Conservation (phyloP, 139 green algal genomes). For the Haematococcus sp. region DNA sequence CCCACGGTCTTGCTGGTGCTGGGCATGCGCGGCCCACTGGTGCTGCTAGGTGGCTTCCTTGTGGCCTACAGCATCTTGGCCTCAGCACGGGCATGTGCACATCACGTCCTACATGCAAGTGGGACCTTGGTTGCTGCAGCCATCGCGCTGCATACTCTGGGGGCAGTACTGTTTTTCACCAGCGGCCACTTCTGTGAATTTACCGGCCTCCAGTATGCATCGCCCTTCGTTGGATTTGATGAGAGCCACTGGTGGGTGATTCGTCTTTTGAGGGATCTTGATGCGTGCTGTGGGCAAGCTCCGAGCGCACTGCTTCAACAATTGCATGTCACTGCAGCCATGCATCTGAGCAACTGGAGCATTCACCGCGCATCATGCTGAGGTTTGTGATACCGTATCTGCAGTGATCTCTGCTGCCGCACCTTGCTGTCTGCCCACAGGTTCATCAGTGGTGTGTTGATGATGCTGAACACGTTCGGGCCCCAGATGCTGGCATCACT, state of each 20-base stretch:
- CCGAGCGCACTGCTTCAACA: not conserved
- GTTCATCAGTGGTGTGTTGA: constrained; percentile 33
- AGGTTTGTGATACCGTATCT: no score
- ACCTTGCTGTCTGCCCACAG: not conserved
- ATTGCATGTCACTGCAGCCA: no score
- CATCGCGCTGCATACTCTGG: not conserved
- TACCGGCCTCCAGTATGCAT: constrained; percentile 81
- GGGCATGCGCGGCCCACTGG: constrained; percentile 30
- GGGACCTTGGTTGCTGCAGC: not conserved
- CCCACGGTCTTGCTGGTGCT: constrained; percentile 42
- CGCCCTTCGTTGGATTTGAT: constrained; percentile 83
- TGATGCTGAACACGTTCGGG: constrained; percentile 83
- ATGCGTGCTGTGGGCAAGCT: not conserved
- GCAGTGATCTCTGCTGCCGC: no score
- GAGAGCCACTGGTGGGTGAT: constrained; percentile 58
- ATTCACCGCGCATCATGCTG: not conserved
- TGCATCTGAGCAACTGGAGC: not conserved
- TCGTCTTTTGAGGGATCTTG: not conserved
- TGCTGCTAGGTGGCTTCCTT: constrained; percentile 40
- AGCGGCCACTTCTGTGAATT: constrained; percentile 91
- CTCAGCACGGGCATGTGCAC: not conserved
- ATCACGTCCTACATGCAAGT: no score
- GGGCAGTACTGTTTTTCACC: constrained; percentile 67
- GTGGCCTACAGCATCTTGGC: not conserved
- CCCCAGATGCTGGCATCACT: not conserved